Base-by-base conservation (phyloP, 768 basidiomycete genomes). In the Cystobasidium onofrii region DNA sequence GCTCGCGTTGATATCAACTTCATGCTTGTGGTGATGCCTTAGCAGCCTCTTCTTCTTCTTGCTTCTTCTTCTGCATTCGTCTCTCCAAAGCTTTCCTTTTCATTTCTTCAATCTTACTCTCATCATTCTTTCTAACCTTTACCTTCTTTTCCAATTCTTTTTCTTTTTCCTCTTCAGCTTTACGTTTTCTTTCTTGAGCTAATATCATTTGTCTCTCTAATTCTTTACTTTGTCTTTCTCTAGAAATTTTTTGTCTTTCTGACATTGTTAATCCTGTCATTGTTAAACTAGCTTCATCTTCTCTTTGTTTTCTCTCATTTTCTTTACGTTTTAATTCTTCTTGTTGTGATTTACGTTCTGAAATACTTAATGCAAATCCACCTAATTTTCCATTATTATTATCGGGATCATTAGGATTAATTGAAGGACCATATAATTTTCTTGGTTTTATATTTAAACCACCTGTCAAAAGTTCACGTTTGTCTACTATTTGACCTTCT, bases 401-500 rank as follows among this genome's bases (percentile, higher is more conserved):
- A 31, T 55, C 36, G 1, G 27, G 36, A 54, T 23, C 29, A 25
- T 46, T 39, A 34, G 64, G 9, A 25, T 46, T 39, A 34, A 64
- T 9, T 76, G 77, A n/a, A 78, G 75, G 60, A 27, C 70, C 52
- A 64, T 80, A 29, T 76, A 71, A 43, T 79, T 78, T 52, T 84
- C 83, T 61, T 84, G 79, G 18, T 87, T 87, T n/a, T 39, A 98
- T 85, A 80, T 99, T 99, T 71, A 99, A 83, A 1, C 96, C 96
- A 3, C 95, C 94, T 25, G 89, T 87, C 55, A 98, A 84, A 9
- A 99, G 83, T 65, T 94, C 91, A 71, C 94, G 88, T 79, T 94
- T 93, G 83, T 99, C 96, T 61, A 99, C 89, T 57, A 98, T 93
- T 80, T 94, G 91, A 78, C 93, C 94, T 78, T 97, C 94, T 81